phyloP scores from a whole-genome alignment of 768 basidiomycete genomes.

The Tylopilus rubrobrunneus region DNA sequence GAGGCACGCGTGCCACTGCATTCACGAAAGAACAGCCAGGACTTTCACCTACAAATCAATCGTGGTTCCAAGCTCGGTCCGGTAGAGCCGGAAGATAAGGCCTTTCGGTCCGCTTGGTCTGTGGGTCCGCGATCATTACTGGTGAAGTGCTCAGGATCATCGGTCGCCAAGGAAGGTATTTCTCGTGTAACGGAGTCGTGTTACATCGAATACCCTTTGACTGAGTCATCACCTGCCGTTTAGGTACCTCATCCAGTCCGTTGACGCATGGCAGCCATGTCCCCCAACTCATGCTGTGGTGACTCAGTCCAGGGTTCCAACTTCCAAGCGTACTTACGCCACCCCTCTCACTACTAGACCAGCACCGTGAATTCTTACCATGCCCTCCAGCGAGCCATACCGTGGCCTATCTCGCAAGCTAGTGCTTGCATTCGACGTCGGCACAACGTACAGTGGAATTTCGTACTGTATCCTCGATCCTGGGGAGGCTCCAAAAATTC shows the following conservation, averaged over 20 bases:
- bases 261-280: constrained; percentile 1
- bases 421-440: constrained; percentile 44
- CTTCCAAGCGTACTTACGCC: not conserved
- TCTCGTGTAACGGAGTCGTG: not conserved
- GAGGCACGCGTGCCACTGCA: not conserved
- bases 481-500: constrained; percentile 31
- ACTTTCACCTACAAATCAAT: not conserved
- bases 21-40: no score
- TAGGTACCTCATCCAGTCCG: not conserved
- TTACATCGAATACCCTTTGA: not conserved
- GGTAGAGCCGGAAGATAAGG: not conserved
- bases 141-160: not conserved
- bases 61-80: not conserved
- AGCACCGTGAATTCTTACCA: constrained; percentile 8
- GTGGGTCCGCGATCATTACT: not conserved
- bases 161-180: not conserved
- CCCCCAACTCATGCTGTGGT: not conserved
- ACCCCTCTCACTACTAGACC: not conserved
- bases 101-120: not conserved
- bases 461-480: constrained; percentile 36
- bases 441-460: constrained; percentile 42
- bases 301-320: not conserved
- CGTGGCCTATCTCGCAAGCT: constrained; percentile 37
- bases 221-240: not conserved
- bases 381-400: constrained; percentile 32